Evolutionary conservation across 768 basidiomycete species (phyloP), one percentile per base, ranked within the genome.

Genomic region (Holtermanniella nyarrowii): DNA sequence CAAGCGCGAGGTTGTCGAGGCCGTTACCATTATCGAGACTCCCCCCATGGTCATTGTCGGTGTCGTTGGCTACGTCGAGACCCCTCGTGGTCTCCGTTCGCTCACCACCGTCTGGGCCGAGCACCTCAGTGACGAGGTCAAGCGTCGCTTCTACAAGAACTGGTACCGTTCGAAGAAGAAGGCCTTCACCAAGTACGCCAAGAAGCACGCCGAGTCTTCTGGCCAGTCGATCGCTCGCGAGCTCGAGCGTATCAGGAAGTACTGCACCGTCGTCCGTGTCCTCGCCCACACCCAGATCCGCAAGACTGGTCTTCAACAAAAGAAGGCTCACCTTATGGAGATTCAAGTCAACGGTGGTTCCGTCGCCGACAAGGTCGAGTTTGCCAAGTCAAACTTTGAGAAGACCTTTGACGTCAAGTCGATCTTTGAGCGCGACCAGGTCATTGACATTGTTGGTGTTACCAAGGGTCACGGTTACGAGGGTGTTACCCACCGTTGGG

Each of bases 91-190:
- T 68, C 84, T 99, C 60, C 90, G 95, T 71, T 88, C 90, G 40
- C 85, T 99, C 70, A 97, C 95, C 70, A 99, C 95, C 55, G 91
- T 95, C 73, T 77, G 76, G 95, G 91, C 95, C 44, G 86, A 87
- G 63, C 95, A 99, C 75, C 81, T 99, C 41, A 91, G 88, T 37
- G 95, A 96, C 74, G 91, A 96, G 73, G 73, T 97, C 73, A 99
- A 93, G 77, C 88, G 95, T 70, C 83, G 95, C 65, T 96, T 99
- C 84, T 96, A 97, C 85, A 69, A 67, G 81, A 95, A 93, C 82
- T 96, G 93, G 91, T 97, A 97, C 80, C 84, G 88, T 64, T 93
- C 89, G 46, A 99, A 99, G 86, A 97, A 97, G 82, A 99, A 99
- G 84, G 95, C 95, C 39, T 99, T 97, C 82, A 99, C 95, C 69